These are phyloP conservation scores for Beauveria scarabaeidicola DNA, from an alignment of 2,329 filamentous ascomycete species.

Conservation along the genomic window DNA sequence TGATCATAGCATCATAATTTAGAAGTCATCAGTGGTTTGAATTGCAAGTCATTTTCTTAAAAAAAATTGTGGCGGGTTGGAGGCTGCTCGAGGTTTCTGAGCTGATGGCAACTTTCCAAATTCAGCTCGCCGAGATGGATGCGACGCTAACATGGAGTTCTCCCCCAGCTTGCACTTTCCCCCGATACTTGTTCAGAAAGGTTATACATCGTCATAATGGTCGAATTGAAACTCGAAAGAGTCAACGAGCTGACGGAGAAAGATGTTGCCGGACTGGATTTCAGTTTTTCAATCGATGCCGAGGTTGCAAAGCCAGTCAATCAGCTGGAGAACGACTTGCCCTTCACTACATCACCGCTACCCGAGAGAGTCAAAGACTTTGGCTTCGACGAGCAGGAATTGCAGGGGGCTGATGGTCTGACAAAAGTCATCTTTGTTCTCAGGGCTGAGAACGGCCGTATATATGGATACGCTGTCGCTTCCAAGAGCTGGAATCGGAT, in stretches of 20 bases:
- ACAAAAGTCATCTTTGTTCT: constrained; percentile 6
- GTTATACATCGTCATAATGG: neutral
- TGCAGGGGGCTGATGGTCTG: neutral
- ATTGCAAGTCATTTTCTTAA: too few relatives aligned
- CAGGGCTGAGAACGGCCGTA: neutral
- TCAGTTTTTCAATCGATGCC: constrained; percentile 13
- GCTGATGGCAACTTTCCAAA: neutral
- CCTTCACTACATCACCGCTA: constrained; percentile 2
- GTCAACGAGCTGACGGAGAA: constrained; percentile 4
- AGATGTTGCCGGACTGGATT: constrained; percentile 12
- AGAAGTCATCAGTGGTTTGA: neutral
- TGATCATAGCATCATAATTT: neutral
- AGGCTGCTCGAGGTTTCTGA: too few relatives aligned
- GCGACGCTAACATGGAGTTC: neutral
- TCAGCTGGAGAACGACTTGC: constrained; percentile 7
- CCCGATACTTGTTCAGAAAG: neutral
- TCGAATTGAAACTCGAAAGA: constrained; percentile 5
- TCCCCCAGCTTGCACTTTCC: neutral
- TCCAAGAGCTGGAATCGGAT: constrained; percentile 15
- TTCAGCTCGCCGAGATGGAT: neutral
- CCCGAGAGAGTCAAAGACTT: constrained; percentile 5
- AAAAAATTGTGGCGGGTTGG: neutral
- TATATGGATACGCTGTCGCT: constrained; percentile 13
- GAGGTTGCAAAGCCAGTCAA: constrained; percentile 13
- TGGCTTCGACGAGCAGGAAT: constrained; percentile 8